These are phyloP conservation scores for Castanea crenata DNA, from an alignment of 306 rosid genomes.

Conservation along the genomic window DNA sequence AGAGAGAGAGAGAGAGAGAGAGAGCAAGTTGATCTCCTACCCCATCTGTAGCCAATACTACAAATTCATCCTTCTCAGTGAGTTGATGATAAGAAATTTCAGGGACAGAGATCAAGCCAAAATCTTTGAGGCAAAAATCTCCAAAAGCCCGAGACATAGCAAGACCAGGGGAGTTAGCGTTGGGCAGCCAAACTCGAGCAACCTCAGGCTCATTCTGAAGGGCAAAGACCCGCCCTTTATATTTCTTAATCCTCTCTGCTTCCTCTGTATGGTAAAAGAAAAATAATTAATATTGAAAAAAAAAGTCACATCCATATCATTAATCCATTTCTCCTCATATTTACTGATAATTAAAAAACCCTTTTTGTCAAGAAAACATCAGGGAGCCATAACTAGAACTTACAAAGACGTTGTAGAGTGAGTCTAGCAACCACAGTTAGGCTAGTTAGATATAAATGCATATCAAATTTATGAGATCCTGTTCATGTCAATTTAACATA, in stretches of 20 bases:
- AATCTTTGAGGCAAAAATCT: conserved; percentile 79
- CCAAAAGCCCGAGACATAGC: conserved; percentile 95
- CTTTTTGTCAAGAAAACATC: not conserved
- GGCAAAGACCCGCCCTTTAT: conserved; percentile 79
- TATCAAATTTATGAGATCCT: not conserved
- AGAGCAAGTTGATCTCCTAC: conserved; percentile 28
- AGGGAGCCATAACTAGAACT: not conserved
- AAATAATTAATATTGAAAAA: not conserved
- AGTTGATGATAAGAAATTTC: conserved; percentile 50
- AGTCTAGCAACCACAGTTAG: not conserved
- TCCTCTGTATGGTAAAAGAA: conserved; percentile 50
- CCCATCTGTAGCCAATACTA: conserved; percentile 87
- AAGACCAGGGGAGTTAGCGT: conserved; percentile 73
- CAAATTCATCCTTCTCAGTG: conserved; percentile 64
- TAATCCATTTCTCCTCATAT: not conserved
- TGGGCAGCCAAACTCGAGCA: conserved; percentile 80
- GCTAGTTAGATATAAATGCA: not conserved
- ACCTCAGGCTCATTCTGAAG: conserved; percentile 56
- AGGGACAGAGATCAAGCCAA: conserved; percentile 75
- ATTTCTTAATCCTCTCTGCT: conserved; percentile 61
- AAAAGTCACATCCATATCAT: conserved; percentile 4
- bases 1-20: not conserved
- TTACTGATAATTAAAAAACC: not conserved
- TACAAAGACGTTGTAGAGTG: not conserved
- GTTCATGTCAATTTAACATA: not conserved